Conservation (phyloP, 768 basidiomycete genomes). For the Termitomyces sp. region DNA sequence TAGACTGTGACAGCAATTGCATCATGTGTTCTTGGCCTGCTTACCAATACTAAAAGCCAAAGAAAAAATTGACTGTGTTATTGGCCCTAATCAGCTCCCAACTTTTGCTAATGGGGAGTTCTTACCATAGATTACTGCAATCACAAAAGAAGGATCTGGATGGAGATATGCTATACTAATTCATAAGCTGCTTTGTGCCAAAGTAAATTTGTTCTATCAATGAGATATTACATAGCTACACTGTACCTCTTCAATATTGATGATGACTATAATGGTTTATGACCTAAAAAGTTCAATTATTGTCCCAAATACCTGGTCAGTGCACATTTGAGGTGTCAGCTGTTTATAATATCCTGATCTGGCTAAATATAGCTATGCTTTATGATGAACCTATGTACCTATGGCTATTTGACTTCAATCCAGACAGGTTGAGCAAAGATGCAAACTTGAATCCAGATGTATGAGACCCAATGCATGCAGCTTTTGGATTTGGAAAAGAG, state of each 20-base stretch:
- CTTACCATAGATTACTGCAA: constrained; percentile 30
- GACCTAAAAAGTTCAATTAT: constrained; percentile 28
- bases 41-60: constrained; percentile 24
- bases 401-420: constrained; percentile 28
- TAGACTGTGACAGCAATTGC: constrained; percentile 24
- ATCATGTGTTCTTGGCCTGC: constrained; percentile 26
- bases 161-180: constrained; percentile 24
- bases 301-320: constrained; percentile 29
- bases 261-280: constrained; percentile 32
- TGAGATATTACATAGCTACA: constrained; percentile 18
- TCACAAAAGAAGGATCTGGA: constrained; percentile 30
- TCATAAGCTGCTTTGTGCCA: too few species aligned
- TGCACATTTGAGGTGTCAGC: background rate
- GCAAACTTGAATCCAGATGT: constrained; percentile 13
- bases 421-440: constrained; percentile 33
- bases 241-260: constrained; percentile 28
- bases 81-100: constrained; percentile 27
- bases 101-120: constrained; percentile 23
- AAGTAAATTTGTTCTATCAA: background rate
- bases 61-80: constrained; percentile 22
- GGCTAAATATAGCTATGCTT: constrained; percentile 28
- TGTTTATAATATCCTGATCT: background rate
- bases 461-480: background rate
- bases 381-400: constrained; percentile 30
- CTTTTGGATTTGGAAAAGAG: constrained; percentile 23